phyloP scores from a whole-genome alignment of 2,329 filamentous ascomycete species.

The Aschersonia sp. region DNA sequence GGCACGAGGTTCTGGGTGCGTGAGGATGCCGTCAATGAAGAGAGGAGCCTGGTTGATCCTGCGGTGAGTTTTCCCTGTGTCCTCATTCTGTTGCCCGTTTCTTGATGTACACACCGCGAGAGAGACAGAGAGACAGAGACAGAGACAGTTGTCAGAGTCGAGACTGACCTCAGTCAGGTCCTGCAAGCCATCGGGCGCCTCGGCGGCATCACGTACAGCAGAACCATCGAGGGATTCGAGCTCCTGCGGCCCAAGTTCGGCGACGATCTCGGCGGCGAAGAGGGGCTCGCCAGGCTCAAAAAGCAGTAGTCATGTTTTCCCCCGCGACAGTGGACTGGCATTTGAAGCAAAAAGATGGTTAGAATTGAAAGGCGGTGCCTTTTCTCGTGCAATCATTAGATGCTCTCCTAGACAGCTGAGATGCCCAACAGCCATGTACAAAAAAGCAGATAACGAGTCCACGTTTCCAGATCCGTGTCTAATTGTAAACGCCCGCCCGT shows the following conservation, averaged over 20 bases:
- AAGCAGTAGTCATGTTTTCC: neutral
- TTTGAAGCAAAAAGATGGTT: neutral
- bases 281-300: conserved; percentile 34
- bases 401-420: too few relatives aligned
- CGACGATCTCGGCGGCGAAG: conserved; percentile 34
- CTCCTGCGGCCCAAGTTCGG: conserved; percentile 47
- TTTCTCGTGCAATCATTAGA: too few relatives aligned
- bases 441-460: too few relatives aligned
- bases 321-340: neutral
- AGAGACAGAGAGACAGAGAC: too few relatives aligned
- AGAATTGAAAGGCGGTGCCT: too few relatives aligned
- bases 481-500: too few relatives aligned
- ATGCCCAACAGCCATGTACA: too few relatives aligned
- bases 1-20: conserved; percentile 79
- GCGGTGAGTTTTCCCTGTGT: conserved; percentile 28
- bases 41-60: conserved; percentile 59
- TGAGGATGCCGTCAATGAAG: conserved; percentile 75
- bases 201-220: conserved; percentile 75
- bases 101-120: neutral
- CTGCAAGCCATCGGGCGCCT: conserved; percentile 63
- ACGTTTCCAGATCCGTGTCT: too few relatives aligned
- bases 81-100: conserved; percentile 1
- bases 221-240: conserved; percentile 57
- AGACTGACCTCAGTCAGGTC: conserved; percentile 26
- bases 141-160: too few relatives aligned